Evolutionary conservation across 2,329 filamentous ascomycete genomes (phyloP).

Genomic region (Talaromyces sp.): DNA sequence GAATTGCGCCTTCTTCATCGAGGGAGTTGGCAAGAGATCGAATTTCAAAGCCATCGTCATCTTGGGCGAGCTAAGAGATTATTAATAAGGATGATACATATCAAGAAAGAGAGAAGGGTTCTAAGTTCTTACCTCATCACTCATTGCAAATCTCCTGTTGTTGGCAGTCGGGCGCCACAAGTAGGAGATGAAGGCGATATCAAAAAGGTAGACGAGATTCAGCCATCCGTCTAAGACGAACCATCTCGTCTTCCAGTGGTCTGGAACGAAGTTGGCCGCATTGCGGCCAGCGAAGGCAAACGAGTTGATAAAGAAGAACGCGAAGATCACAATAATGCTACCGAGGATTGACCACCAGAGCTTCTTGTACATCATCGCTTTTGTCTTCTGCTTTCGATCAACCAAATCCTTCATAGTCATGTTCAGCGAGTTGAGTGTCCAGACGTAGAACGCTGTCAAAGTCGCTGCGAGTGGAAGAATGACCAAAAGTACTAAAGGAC

Average conservation of each 20-base stretch:
- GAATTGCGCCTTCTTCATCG: constrained; percentile 58
- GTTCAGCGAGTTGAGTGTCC: constrained; percentile 95
- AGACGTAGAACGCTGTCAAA: constrained; percentile 94
- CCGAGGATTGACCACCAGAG: constrained; percentile 96
- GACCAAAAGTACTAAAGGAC: constrained; percentile 85
- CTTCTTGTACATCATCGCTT: constrained; percentile 95
- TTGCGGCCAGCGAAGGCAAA: constrained; percentile 85
- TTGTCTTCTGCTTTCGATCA: constrained; percentile 88
- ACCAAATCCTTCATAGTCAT: constrained; percentile 93
- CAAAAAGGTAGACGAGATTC: constrained; percentile 91
- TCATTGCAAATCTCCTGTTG: constrained; percentile 97
- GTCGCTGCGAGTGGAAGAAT: constrained; percentile 89
- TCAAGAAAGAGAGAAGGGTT: neutral
- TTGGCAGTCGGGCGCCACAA: constrained; percentile 95
- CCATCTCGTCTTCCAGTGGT: constrained; percentile 97
- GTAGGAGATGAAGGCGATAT: constrained; percentile 90
- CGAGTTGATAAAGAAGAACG: constrained; percentile 97
- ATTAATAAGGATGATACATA: constrained; percentile 28
- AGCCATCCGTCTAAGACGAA: constrained; percentile 97
- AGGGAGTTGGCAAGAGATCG: constrained; percentile 78
- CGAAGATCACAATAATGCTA: constrained; percentile 93
- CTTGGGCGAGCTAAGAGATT: constrained; percentile 71
- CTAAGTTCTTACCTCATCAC: constrained; percentile 68
- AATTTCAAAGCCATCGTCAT: constrained; percentile 97
- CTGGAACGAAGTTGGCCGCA: constrained; percentile 86